Base-by-base conservation (phyloP, 2,329 filamentous ascomycete genomes). In the Thelonectria blattea region DNA sequence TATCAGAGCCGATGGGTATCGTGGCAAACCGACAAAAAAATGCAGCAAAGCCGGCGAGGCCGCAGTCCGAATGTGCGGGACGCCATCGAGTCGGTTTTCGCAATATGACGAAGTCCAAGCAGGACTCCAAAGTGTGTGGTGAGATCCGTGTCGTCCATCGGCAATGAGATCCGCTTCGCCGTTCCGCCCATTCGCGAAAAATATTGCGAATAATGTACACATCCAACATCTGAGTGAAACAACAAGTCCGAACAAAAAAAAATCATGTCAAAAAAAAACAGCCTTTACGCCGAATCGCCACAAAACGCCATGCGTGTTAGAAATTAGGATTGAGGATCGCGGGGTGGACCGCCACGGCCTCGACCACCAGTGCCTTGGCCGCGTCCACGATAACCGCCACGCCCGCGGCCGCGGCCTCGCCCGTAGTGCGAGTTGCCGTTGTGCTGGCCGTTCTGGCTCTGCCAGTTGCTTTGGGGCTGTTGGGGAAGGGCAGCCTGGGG, bases 181-280 rank as follows among this genome's bases (percentile, higher is more conserved):
- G 60, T 68, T 71, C 68, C 71, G 65, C 71, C 73, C 65, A 72
- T 76, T 75, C 76, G 76, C 76, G 69, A 34, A 68, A 68, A 62
- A 37, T 70, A 71, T 66, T 68, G 74, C 74, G 75, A 76, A 75
- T 77, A 77, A 73, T 78, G 71, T 78, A 78, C 76, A 78, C 22
- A 77, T 78, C 75, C 75, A 77, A 77, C 71, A 73, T 54, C 3
- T 51, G 57, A 56, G 32, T 65, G 57, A 73, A 73, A 72, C 63
- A 68, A 66, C 63, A 66, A 65, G 64, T 63, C 62, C 63, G 64
- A 70, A 71, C 67, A 70, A 68, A 70, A 69, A 70, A 69, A 30
- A 30, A 63, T 63, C 69, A 72, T 72, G 68, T 72, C 67, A n/a
- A 58, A 64, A 71, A 66, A 71, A 65, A 56, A 59, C 61, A 66